These are phyloP conservation scores for Crithidia bombi DNA, from an alignment of 208 protist genomes.

Conservation along the genomic window DNA sequence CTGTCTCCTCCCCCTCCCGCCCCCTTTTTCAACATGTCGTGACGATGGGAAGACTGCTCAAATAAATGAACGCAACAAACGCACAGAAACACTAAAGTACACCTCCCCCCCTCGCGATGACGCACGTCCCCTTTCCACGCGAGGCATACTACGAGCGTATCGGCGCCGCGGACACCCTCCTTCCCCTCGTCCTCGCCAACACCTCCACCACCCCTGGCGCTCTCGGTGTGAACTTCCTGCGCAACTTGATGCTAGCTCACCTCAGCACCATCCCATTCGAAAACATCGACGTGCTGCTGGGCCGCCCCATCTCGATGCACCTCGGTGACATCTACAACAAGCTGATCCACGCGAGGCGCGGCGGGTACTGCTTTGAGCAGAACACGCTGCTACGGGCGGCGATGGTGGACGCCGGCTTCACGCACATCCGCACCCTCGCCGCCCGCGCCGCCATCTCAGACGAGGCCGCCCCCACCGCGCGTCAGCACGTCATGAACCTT, in stretches of 20 bases:
- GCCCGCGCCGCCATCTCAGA: constrained; percentile 12
- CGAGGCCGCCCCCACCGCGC: constrained; percentile 1
- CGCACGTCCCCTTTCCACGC: constrained; percentile 21
- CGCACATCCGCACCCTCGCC: constrained; percentile 15
- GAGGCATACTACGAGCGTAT: constrained; percentile 36
- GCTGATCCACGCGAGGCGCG: constrained; percentile 33
- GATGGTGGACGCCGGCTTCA: constrained; percentile 24
- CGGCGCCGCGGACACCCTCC: constrained; percentile 12
- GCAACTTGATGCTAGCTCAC: constrained; percentile 16
- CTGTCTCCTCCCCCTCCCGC: neutral
- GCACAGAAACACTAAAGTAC: neutral
- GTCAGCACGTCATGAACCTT: constrained; percentile 21
- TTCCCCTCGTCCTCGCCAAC: constrained; percentile 15
- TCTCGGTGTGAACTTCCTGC: constrained; percentile 21
- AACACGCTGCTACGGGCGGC: constrained; percentile 29
- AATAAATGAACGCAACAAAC: too few species aligned
- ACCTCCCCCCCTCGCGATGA: neutral
- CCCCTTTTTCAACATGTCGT: too few species aligned
- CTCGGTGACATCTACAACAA: constrained; percentile 22
- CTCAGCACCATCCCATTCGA: constrained; percentile 32
- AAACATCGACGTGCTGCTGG: constrained; percentile 19
- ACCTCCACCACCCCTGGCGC: constrained; percentile 5
- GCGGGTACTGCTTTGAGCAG: constrained; percentile 42
- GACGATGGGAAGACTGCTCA: too few species aligned
- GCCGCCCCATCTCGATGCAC: constrained; percentile 27